phyloP scores from a whole-genome alignment of 1,284 basidiomycete species.

The Rhodotorula sp. region DNA sequence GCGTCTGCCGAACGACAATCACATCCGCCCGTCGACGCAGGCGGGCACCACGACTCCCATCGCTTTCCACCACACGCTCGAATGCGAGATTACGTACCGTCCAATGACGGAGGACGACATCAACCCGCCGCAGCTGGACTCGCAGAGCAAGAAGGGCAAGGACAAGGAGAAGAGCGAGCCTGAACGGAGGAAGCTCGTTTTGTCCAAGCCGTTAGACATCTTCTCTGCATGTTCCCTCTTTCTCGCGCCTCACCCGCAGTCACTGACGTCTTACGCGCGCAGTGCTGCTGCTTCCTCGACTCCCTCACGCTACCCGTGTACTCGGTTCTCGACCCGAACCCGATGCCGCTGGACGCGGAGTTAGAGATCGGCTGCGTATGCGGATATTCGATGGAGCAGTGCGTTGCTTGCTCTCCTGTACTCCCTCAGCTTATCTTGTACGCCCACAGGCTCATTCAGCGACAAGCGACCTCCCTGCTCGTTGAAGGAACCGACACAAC shows the following conservation, averaged over 20 bases:
- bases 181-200: constrained; percentile 36
- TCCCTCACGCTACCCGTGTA: constrained; percentile 41
- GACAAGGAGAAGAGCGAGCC: constrained; percentile 22
- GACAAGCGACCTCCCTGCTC: constrained; percentile 17
- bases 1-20: constrained; percentile 37
- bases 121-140: constrained; percentile 7
- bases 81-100: constrained; percentile 38
- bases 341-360: constrained; percentile 26
- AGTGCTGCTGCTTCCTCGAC: constrained; percentile 44
- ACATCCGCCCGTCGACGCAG: constrained; percentile 37
- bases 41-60: constrained; percentile 31
- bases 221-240: constrained; percentile 21
- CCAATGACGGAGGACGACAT: constrained; percentile 27
- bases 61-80: constrained; percentile 25
- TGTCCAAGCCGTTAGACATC: constrained; percentile 36
- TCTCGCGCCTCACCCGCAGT: neutral
- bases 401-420: neutral
- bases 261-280: neutral
- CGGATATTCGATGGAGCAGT: constrained; percentile 20
- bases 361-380: constrained; percentile 35
- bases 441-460: constrained; percentile 16
- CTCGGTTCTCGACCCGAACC: constrained; percentile 35
- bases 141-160: constrained; percentile 12
- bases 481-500: constrained; percentile 20
- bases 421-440: neutral